Conservation (phyloP, 2,329 filamentous ascomycete species). For the Nothopassalora personata region DNA sequence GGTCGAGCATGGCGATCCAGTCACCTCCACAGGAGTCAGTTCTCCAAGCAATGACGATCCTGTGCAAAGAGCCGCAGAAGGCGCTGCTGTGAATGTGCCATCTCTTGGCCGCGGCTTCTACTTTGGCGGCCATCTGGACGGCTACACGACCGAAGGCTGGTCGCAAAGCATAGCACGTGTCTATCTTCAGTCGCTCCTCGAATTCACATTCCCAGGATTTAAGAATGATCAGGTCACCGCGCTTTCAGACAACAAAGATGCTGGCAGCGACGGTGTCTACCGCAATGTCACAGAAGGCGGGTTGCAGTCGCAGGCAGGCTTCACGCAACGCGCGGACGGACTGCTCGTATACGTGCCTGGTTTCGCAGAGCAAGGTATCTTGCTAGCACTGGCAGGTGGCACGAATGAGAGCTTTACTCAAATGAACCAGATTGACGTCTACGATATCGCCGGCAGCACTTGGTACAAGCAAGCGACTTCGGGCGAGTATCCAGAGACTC, state of each 20-base stretch:
- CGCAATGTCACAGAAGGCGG: constrained; percentile 70
- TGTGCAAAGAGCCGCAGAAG: constrained; percentile 67
- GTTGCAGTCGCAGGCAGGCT: constrained; percentile 59
- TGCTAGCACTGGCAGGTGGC: constrained; percentile 73
- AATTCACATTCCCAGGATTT: constrained; percentile 69
- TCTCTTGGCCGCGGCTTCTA: constrained; percentile 69
- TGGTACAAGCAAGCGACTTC: constrained; percentile 72
- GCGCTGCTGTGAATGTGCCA: constrained; percentile 65
- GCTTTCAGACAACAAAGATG: constrained; percentile 50
- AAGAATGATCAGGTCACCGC: constrained; percentile 58
- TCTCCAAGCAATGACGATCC: constrained; percentile 52
- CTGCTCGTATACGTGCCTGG: constrained; percentile 70
- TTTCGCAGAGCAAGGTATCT: constrained; percentile 67
- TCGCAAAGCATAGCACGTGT: constrained; percentile 58
- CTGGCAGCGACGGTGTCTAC: constrained; percentile 59
- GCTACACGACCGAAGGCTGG: constrained; percentile 60
- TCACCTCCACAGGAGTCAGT: constrained; percentile 59
- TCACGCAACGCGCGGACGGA: constrained; percentile 69
- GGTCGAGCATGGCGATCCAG: constrained; percentile 57
- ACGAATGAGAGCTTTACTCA: constrained; percentile 60
- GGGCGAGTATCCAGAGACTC: constrained; percentile 54
- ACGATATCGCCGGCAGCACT: constrained; percentile 62
- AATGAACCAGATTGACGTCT: constrained; percentile 66
- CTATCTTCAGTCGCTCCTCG: constrained; percentile 68
- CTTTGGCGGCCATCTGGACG: constrained; percentile 71